Evolutionary conservation across 108 stramenopile species (phyloP), one percentile per base, ranked within the genome.

Genomic region (Cylindrotheca fusiformis): DNA sequence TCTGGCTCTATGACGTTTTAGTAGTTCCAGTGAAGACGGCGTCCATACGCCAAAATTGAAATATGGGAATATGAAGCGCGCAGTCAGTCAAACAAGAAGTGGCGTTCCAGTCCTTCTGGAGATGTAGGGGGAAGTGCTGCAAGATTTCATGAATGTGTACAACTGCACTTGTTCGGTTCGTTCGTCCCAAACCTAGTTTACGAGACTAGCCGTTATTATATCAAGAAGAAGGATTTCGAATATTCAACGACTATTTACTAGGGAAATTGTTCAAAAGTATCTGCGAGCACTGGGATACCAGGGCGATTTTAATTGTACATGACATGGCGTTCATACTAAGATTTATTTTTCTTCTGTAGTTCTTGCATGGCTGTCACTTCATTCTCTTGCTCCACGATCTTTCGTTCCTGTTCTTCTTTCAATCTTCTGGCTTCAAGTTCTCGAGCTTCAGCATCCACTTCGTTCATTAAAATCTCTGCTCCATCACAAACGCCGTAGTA

Each of bases 401-500:
- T 68, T 44, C 64, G 74, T n/a, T 52, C 36, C 24, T 82, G 78
- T 45, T 79, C 75, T 29, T 75, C 59, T 46, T 49, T 44, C 12
- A 72, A 46, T 14, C 68, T 63, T 23, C 60, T 32, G 31, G 64
- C 62, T 55, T 82, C 75, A 50, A 52, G 52, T 53, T 64, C 57
- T 46, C 52, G 48, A 5, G 75, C 78, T 47, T 69, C 75, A 1
- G 74, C 59, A 58, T 89, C 87, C 36, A 81, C 61, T 75, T 95
- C 94, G 54, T 92, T 88, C 61, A 95, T 83, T 18, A 88, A 70
- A 50, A 95, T 91, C 63, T 90, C 84, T 12, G 86, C 77, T 18
- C 94, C 94, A 66, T 95, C 91, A 19, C 65, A 67, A 8, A 91
- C 82, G n/a, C 94, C 94, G 60, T 89, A 95, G 60, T 93, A 95